Evolutionary conservation across 2,329 filamentous ascomycete genomes (phyloP).

Genomic region (Pseudogymnoascus sp.): DNA sequence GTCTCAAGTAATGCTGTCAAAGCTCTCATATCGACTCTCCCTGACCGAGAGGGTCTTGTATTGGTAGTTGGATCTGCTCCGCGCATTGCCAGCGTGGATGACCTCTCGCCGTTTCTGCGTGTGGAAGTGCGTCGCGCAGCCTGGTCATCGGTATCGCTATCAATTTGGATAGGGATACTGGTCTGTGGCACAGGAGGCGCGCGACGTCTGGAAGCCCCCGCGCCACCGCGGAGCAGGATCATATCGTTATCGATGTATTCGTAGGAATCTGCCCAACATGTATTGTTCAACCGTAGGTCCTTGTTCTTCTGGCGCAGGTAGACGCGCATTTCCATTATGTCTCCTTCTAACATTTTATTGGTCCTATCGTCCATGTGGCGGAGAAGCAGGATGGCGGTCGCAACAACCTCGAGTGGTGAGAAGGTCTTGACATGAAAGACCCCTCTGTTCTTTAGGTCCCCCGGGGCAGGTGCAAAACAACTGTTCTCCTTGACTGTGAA

Average conservation of each 20-base stretch:
- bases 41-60: neutral
- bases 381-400: slow-evolving; percentile 28
- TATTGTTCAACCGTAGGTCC: slow-evolving; percentile 29
- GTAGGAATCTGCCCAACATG: slow-evolving; percentile 29
- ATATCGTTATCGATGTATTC: slow-evolving; percentile 24
- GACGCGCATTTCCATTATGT: slow-evolving; percentile 28
- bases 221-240: slow-evolving; percentile 6
- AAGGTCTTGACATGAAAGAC: slow-evolving; percentile 29
- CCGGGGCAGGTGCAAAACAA: slow-evolving; percentile 25
- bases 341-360: slow-evolving; percentile 26
- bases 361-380: slow-evolving; percentile 25
- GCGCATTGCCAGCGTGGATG: neutral
- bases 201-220: neutral
- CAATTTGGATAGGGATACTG: neutral
- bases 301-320: slow-evolving; percentile 27
- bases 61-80: neutral
- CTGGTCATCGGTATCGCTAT: neutral
- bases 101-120: neutral
- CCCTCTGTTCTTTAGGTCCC: slow-evolving; percentile 21
- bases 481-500: slow-evolving; percentile 23
- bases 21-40: neutral
- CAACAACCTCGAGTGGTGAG: slow-evolving; percentile 30
- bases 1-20: neutral
- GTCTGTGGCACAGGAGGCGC: neutral
- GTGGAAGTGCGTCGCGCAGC: neutral